phyloP scores from a whole-genome alignment of 371 early-diverging fungal species.

The Mortierella sp. region DNA sequence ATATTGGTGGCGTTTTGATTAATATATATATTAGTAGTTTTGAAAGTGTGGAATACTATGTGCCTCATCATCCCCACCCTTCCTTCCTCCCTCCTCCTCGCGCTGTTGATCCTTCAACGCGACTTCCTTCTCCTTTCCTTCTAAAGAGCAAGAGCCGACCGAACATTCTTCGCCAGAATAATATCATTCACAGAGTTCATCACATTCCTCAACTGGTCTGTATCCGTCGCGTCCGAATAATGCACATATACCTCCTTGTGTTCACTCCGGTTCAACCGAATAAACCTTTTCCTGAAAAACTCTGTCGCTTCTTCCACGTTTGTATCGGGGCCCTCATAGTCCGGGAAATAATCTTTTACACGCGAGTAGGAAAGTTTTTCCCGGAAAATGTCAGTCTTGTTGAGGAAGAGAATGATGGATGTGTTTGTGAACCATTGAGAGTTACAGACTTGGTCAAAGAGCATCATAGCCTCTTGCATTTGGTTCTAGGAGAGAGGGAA shows the following conservation, averaged over 20 bases:
- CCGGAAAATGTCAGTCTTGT: slow-evolving; percentile 96
- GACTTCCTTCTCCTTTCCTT: too few relatives aligned
- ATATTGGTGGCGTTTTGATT: slow-evolving; percentile 8
- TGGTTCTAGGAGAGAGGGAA: slow-evolving; percentile 53
- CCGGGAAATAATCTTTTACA: slow-evolving; percentile 90
- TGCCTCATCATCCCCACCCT: not conserved
- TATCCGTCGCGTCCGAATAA: slow-evolving; percentile 76
- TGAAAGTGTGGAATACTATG: not conserved
- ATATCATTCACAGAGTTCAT: slow-evolving; percentile 74
- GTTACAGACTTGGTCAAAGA: slow-evolving; percentile 97
- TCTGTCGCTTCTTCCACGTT: slow-evolving; percentile 67
- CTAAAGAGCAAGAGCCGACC: not conserved
- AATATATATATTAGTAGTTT: not conserved
- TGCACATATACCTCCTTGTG: slow-evolving; percentile 72
- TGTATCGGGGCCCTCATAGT: slow-evolving; percentile 74
- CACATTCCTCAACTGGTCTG: slow-evolving; percentile 68
- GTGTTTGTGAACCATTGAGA: slow-evolving; percentile 94
- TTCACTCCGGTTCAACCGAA: slow-evolving; percentile 70
- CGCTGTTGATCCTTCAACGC: too few relatives aligned
- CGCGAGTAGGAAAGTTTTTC: slow-evolving; percentile 86
- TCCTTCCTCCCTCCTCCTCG: not conserved
- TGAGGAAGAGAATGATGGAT: slow-evolving; percentile 94
- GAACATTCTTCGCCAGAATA: slow-evolving; percentile 64
- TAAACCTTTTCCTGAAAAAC: slow-evolving; percentile 76
- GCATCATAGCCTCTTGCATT: slow-evolving; percentile 95